phyloP scores from a whole-genome alignment of 352 stramenopile genomes.

The Pythium rhizo-oryzae region DNA sequence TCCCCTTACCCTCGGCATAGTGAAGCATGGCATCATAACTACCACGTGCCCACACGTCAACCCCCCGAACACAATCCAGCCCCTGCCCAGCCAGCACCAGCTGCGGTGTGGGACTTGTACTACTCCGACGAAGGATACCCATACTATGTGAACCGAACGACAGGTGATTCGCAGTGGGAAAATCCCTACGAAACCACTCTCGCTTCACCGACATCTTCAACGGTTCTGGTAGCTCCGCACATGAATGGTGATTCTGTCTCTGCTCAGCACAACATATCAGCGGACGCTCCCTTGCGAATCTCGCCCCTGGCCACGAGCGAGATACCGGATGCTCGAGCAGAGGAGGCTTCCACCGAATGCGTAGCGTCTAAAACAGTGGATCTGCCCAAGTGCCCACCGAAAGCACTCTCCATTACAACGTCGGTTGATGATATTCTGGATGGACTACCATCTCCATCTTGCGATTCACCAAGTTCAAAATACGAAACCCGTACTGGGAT shows the following conservation, averaged over 20 bases:
- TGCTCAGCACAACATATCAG: background rate
- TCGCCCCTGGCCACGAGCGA: slow-evolving; percentile 1
- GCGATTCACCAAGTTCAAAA: slow-evolving; percentile 32
- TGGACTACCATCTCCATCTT: background rate
- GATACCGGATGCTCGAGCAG: background rate
- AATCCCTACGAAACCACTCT: slow-evolving; percentile 31
- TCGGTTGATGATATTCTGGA: background rate
- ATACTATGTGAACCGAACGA: slow-evolving; percentile 77
- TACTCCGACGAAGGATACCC: slow-evolving; percentile 75
- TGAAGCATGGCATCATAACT: slow-evolving; percentile 15
- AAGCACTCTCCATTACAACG: background rate
- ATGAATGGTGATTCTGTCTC: background rate
- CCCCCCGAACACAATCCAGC: background rate
- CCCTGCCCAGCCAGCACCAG: background rate
- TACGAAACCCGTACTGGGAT: slow-evolving; percentile 56
- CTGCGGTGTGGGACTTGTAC: slow-evolving; percentile 59
- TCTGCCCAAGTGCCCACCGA: background rate
- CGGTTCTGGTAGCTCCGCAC: background rate
- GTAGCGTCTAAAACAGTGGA: background rate
- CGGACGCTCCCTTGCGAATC: slow-evolving; percentile 3
- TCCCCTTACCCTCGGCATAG: background rate
- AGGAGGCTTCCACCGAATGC: background rate
- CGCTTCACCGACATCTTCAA: background rate
- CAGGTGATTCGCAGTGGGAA: slow-evolving; percentile 79
- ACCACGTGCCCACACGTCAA: slow-evolving; percentile 6